Base-by-base conservation (phyloP, 768 basidiomycete genomes). In the Termitomyces titanicus region DNA sequence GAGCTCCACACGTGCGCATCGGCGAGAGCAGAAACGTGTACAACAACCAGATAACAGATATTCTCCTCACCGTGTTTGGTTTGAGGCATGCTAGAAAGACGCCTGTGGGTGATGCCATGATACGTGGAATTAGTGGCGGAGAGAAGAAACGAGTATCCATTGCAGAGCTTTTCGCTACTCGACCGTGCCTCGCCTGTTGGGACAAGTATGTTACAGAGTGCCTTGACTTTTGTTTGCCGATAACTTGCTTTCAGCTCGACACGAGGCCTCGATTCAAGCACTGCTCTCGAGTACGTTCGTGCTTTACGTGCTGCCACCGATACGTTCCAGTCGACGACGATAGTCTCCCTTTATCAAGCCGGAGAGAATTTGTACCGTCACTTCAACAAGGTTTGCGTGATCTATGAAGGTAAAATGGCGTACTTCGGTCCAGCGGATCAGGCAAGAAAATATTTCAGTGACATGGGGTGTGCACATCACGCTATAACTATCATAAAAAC, bases 281-380 rank as follows among this genome's bases (percentile, higher is more conserved):
- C 88, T 3, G 89, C 88, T 12, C 71, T 88, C 35, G 88, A 90
- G 65, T 90, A 88, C 60, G 82, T 84, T 44, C 82, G 77, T 43
- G 81, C 84, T 1, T 73, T 92, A 33, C 80, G 88, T 3, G 75
- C 83, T 39, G 73, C 79, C 3, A 88, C 88, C 0, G 84, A 90
- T 61, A 72, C 78, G 3, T 73, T 73, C 52, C 65, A 71, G n/a
- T 56, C 68, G 15, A 73, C 86, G 0, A 90, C 86, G 0, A 79
- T 94, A 54, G 88, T 89, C n/a, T 86, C 89, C 0, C 81, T 94
- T 35, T 93, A 94, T 68, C 92, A n/a, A n/a, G n/a, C n/a, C n/a
- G n/a, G n/a, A n/a, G n/a, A n/a, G n/a, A n/a, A n/a, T n/a, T n/a
- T n/a, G n/a, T n/a, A n/a, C n/a, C n/a, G n/a, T n/a, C n/a, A n/a